Percentiles rank a stretch among this genome's conserved stretches.
Evolutionary conservation across 108 stramenopile genomes (phyloP).

Genomic region (Cyclotella kingstonii): DNA sequence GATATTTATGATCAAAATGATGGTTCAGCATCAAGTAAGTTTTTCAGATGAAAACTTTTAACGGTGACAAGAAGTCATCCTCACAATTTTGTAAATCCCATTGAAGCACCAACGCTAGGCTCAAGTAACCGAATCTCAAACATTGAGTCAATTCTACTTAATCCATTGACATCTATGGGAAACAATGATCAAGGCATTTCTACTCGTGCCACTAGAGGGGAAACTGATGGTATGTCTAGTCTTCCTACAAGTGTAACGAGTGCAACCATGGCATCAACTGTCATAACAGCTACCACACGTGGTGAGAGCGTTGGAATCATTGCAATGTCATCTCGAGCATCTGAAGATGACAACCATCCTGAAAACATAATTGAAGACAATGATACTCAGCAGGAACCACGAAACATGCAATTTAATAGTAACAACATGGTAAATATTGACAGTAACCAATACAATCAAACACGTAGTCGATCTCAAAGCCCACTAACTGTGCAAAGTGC

Average conservation of each 20-base stretch:
- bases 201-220: constrained; percentile 43
- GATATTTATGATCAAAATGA: constrained; percentile 43
- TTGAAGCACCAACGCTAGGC: constrained; percentile 27
- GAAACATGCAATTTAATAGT: constrained; percentile 14
- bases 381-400: neutral
- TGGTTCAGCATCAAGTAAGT: constrained; percentile 45
- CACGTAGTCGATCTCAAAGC: constrained; percentile 39
- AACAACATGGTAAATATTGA: constrained; percentile 19
- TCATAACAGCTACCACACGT: constrained; percentile 41
- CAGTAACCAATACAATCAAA: constrained; percentile 12
- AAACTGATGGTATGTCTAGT: constrained; percentile 52
- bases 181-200: constrained; percentile 43
- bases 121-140: constrained; percentile 43
- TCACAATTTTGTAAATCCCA: neutral
- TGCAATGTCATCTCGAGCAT: constrained; percentile 32
- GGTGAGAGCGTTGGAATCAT: constrained; percentile 38
- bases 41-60: too few relatives aligned
- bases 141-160: constrained; percentile 53
- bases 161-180: constrained; percentile 30
- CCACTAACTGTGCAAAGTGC: constrained; percentile 50
- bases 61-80: too few relatives aligned
- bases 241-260: constrained; percentile 50
- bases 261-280: constrained; percentile 43
- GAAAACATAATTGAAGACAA: constrained; percentile 21
- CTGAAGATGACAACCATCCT: constrained; percentile 30